These are phyloP conservation scores for Juncus effusus DNA, from an alignment of 176 grass and related monocot species.

Conservation along the genomic window DNA sequence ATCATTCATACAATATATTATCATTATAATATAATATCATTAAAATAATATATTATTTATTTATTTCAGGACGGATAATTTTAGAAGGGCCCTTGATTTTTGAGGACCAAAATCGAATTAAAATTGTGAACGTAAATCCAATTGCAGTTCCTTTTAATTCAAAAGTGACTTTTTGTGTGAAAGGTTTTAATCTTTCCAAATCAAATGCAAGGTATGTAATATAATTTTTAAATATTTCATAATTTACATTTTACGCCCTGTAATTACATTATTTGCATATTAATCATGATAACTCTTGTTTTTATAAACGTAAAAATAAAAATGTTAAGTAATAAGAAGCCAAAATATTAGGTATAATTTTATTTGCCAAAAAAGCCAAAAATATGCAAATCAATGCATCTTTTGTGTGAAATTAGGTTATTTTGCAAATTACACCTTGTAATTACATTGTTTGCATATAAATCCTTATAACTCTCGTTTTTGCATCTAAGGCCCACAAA, in stretches of 20 bases:
- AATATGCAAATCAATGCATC: background rate
- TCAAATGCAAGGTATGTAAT: constrained; percentile 54
- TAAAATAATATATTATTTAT: background rate
- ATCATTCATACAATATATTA: too few relatives aligned
- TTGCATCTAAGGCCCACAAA: too few relatives aligned
- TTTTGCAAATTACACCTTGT: background rate
- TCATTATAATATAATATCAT: too few relatives aligned
- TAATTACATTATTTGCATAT: background rate
- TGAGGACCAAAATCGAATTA: constrained; percentile 34
- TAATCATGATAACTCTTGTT: background rate
- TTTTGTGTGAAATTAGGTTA: background rate
- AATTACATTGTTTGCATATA: background rate
- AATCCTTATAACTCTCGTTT: too few relatives aligned
- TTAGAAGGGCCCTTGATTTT: constrained; percentile 51
- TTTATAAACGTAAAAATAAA: background rate
- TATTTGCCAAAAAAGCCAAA: background rate
- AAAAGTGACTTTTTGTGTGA: constrained; percentile 49
- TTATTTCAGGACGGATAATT: constrained; percentile 53
- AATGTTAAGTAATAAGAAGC: background rate
- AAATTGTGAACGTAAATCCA: constrained; percentile 53
- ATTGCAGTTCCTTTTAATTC: constrained; percentile 62
- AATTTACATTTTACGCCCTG: background rate
- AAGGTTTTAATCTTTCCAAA: constrained; percentile 72
- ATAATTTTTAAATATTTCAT: background rate
- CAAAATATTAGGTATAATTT: background rate